Evolutionary conservation across 2,329 filamentous ascomycete genomes (phyloP), one percentile per base, ranked within the genome.

Genomic region (Pseudogymnoascus destructans): DNA sequence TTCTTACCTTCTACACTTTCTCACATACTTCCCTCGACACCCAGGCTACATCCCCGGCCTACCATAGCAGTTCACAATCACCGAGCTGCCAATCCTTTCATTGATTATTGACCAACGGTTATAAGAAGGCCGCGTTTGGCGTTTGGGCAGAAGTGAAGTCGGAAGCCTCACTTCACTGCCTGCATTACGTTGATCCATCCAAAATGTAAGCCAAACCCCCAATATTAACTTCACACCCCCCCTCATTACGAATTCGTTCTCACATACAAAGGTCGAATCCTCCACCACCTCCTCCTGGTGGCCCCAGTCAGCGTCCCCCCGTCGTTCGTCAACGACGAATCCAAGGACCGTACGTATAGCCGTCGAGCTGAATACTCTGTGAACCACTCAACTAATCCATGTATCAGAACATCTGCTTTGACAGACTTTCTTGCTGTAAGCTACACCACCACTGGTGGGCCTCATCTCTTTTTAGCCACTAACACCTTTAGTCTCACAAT

Each of bases 401-500:
- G 9, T 25, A 10, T 8, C 59, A 78, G 76, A 27, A 82, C 82
- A 63, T 85, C 82, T 60, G 84, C 84, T 10, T 72, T 86, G 66
- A 86, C 83, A 5, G 82, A 86, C 66, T 86, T 85, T 65, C 72
- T 86, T 58, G 82, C 82, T 55, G 80, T 81, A 71, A 68, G 77
- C 71, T 42, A 17, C 42, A 30, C 42, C 10, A 11, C 10, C 42
- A 52, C 23, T 27, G 5, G 7, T n/a, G 15, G 17, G 3, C 8
- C 2, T 42, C 19, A 11, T 6, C 42, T 25, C 42, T 15, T 30
- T 17, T 11, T 17, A 49, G 13, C 25, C 3, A 8, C 25, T 52
- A 11, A 52, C 42, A 11, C 3, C 42, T 52, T 17, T 9, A 52
- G 42, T 81, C 85, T 2, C 84, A 87, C 69, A 88, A 88, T 65